These are phyloP conservation scores for Colletotrichum salicis DNA, from an alignment of 2,329 filamentous ascomycete genomes.

Conservation along the genomic window DNA sequence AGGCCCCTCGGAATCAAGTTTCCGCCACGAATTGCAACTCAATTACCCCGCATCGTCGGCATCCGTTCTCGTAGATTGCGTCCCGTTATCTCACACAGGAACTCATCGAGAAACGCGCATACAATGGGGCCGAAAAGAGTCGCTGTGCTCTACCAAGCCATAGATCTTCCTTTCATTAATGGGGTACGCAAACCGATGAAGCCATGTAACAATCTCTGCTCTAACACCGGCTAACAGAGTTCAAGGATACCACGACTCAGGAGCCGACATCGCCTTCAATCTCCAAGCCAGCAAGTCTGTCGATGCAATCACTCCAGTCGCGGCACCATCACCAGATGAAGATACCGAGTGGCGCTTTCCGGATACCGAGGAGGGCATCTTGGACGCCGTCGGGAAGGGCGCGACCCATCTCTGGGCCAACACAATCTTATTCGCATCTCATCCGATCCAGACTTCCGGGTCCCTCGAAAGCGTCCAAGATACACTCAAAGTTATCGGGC, in stretches of 20 bases:
- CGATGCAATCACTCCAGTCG: constrained; percentile 45
- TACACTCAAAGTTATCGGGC: constrained; percentile 53
- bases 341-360: constrained; percentile 54
- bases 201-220: constrained; percentile 33
- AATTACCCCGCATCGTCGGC: too few species aligned
- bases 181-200: constrained; percentile 60
- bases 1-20: too few species aligned
- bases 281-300: constrained; percentile 44
- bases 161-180: constrained; percentile 58
- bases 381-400: constrained; percentile 50
- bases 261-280: constrained; percentile 58
- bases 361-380: constrained; percentile 55
- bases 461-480: constrained; percentile 44
- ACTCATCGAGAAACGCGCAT: background rate
- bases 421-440: constrained; percentile 59
- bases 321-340: constrained; percentile 42
- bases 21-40: background rate
- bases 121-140: constrained; percentile 38
- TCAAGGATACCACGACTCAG: constrained; percentile 59
- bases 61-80: too few species aligned
- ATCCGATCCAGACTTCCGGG: constrained; percentile 57
- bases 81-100: background rate
- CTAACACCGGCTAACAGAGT: background rate
- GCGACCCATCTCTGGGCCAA: constrained; percentile 62
- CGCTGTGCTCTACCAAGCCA: constrained; percentile 58